Conservation (phyloP, 129 eudicot species). For the Rutidosis leptorrhynchoides region DNA sequence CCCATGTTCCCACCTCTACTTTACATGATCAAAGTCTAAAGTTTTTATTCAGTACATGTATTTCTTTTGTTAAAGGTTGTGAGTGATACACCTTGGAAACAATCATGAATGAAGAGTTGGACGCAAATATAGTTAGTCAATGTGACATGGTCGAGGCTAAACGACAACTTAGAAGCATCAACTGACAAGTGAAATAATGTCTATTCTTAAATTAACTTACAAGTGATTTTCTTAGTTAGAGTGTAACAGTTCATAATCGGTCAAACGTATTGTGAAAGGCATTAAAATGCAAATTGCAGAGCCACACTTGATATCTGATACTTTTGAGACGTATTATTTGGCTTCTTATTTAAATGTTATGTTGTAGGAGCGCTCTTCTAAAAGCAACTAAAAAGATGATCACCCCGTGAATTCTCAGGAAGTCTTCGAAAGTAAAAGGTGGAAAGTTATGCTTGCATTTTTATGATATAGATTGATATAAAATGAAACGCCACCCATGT, state of each 20-base stretch:
- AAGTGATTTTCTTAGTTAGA: too few species aligned
- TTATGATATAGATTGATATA: neutral
- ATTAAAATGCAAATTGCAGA: too few species aligned
- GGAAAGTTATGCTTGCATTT: neutral
- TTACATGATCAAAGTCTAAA: too few species aligned
- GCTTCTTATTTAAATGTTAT: slow-evolving; percentile 10
- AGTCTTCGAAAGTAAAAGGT: slow-evolving; percentile 58
- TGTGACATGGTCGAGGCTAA: slow-evolving; percentile 31
- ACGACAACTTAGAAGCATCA: slow-evolving; percentile 28
- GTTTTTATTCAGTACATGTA: neutral
- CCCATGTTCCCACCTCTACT: slow-evolving; percentile 1
- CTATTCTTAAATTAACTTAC: too few species aligned
- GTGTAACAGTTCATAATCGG: too few species aligned
- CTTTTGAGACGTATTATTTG: neutral
- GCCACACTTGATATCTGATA: too few species aligned
- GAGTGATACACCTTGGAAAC: slow-evolving; percentile 34
- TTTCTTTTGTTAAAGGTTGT: neutral
- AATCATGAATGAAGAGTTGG: slow-evolving; percentile 28
- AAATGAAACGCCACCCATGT: neutral
- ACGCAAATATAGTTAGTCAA: slow-evolving; percentile 22
- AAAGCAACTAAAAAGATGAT: slow-evolving; percentile 35
- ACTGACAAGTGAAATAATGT: slow-evolving; percentile 40
- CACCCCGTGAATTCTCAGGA: slow-evolving; percentile 44
- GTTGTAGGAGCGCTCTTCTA: slow-evolving; percentile 30
- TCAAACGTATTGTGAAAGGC: too few species aligned